A percentile compares a stretch with the other conserved stretches of the same genome.
Conservation (phyloP, 257 asterid species). For the Solanum commersonii region DNA sequence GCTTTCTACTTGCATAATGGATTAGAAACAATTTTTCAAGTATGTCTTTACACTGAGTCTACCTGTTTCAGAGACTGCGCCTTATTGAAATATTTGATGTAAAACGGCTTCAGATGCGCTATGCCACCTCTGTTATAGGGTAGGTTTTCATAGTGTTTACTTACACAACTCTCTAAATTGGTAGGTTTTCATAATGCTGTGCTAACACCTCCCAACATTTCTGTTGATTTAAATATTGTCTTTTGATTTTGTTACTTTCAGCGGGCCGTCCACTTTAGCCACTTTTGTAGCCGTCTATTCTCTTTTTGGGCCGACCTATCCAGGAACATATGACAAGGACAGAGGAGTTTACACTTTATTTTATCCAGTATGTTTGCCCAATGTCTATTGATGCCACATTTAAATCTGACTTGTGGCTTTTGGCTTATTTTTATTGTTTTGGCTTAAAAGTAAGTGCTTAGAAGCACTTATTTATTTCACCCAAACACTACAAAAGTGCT, state of each 20-base stretch:
- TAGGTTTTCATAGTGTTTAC: slow-evolving; percentile 8
- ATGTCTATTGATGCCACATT: not conserved
- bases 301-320: slow-evolving; percentile 83
- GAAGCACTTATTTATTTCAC: not conserved
- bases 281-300: slow-evolving; percentile 83
- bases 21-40: not conserved
- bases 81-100: slow-evolving; percentile 76
- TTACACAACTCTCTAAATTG: not conserved
- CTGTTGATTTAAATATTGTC: not conserved
- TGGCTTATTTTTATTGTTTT: not conserved
- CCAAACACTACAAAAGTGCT: not conserved
- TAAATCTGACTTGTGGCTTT: not conserved
- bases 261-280: slow-evolving; percentile 72
- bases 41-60: not conserved
- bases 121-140: slow-evolving; percentile 78
- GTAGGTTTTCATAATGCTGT: not conserved
- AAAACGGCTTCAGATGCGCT: slow-evolving; percentile 80
- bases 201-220: not conserved
- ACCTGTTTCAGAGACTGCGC: slow-evolving; percentile 54
- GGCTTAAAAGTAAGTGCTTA: not conserved
- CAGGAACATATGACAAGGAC: slow-evolving; percentile 72
- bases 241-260: slow-evolving; percentile 20
- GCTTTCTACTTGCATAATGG: not conserved
- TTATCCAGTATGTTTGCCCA: slow-evolving; percentile 57
- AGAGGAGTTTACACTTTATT: slow-evolving; percentile 69